Base-by-base conservation (phyloP, 345 rosid species). In the Raphanus sativus region DNA sequence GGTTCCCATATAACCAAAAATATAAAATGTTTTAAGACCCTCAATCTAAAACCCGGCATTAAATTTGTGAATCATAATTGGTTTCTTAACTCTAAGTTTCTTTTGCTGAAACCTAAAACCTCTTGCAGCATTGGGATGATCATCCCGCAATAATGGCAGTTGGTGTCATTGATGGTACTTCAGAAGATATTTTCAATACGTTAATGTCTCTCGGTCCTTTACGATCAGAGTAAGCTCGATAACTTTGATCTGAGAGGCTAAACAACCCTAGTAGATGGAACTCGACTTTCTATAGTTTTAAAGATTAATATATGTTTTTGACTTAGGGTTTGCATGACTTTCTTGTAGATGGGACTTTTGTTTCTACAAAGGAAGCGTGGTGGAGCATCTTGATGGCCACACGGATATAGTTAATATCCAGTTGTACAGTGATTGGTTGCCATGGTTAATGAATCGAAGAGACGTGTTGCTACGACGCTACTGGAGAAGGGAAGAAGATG, bases 401-500 rank as follows among this genome's bases (percentile, higher is more conserved):
- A 88, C 97, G 3, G 97, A 92, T 79, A 89, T 92, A 65, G 71
- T 95, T 80, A 86, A 86, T 81, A 66, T 67, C 68, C 84, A 84
- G 77, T 79, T 95, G 58, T 88, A 86, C 74, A 89, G 89, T 60
- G 89, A 89, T 72, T 92, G 96, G 98, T 78, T 95, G 28, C 92
- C 96, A 33, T 88, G 97, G 94, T 88, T 92, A 4, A 86, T 90
- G 98, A 82, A 77, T 56, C 85, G 87, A 68, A 89, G 99, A 82
- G 98, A 92, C 83, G 80, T 95, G 58, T 77, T 95, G 63, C 38
- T 90, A 68, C 86, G 87, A 48, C 92, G 98, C n/a, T 92, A 90
- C 83, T 95, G 99, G 99, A 88, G 99, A 84, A 86, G 94, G 48
- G 99, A 95, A 77, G 95, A 90, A 5, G 97, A 95, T 77, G 98